Conservation (phyloP, 495 filamentous ascomycete genomes). For the Ascobolus immersus region DNA sequence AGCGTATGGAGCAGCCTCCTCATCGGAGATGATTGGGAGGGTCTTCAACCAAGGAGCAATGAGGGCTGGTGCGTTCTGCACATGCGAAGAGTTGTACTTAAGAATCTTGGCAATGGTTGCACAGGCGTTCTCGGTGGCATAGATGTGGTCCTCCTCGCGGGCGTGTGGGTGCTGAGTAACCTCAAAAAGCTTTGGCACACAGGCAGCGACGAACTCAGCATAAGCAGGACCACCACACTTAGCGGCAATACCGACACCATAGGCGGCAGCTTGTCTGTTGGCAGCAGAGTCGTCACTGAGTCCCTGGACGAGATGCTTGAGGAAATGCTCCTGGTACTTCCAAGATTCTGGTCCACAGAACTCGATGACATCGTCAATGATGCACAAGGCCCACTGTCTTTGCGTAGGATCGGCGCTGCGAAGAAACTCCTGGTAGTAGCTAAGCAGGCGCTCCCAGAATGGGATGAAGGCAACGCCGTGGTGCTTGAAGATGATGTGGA, state of each 20-base stretch:
- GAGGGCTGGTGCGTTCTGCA: conserved; percentile 45
- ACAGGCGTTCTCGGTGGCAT: conserved; percentile 92
- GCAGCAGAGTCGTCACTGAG: conserved; percentile 63
- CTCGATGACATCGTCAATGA: conserved; percentile 93
- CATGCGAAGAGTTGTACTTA: conserved; percentile 55
- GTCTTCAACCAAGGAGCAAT: conserved; percentile 64
- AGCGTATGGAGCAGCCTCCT: conserved; percentile 90
- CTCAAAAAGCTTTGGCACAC: conserved; percentile 58
- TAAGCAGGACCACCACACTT: conserved; percentile 70
- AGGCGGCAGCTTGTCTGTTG: conserved; percentile 87
- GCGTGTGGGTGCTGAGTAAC: conserved; percentile 55
- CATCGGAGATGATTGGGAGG: conserved; percentile 76
- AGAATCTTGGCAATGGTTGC: conserved; percentile 92
- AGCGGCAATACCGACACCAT: conserved; percentile 86
- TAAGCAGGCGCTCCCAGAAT: conserved; percentile 59
- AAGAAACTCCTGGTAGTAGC: conserved; percentile 66
- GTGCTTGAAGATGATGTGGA: conserved; percentile 97
- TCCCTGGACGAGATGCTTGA: conserved; percentile 58
- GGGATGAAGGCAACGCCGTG: conserved; percentile 62
- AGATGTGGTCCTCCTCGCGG: conserved; percentile 77
- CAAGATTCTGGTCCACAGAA: conserved; percentile 74
- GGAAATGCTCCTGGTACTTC: conserved; percentile 59
- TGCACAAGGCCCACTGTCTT: conserved; percentile 93
- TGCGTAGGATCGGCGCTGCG: conserved; percentile 67
- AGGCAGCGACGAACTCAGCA: conserved; percentile 56